Base-by-base conservation (phyloP, 2,329 filamentous ascomycete species). In the Xylariaceae sp. region DNA sequence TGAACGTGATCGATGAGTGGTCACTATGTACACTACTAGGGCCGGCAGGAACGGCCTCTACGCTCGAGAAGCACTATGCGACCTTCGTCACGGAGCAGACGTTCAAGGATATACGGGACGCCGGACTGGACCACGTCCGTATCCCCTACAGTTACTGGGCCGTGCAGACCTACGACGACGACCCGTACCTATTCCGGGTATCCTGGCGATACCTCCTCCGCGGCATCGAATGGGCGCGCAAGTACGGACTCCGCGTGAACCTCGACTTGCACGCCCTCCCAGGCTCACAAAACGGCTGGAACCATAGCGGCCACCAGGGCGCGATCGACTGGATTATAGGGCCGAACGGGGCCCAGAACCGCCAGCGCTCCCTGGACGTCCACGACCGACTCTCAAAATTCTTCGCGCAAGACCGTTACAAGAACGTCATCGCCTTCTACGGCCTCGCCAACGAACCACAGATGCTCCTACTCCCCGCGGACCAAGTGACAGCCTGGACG, bases 131-230 rank as follows among this genome's bases (percentile, higher is more conserved):
- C 71, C 94, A 99, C 72, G 89, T 99, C n/a, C 88, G 94, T 57
- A 97, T 99, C 56, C 92, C 90, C 0, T 97, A 88, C 73, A 90
- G 88, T 8, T 99, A 99, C 78, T 99, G 94, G 94, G 91, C 92
- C 0, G 87, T 97, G 1, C 84, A 86, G 59, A 88, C 87, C 0
- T 97, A 96, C 73, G 86, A 90, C 34, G 86, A 81, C 49, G 94
- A 99, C 70, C 90, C 92, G 1, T 99, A 96, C 70, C 81, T 99
- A 1, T 84, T 89, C 61, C 87, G 92, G 48, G 89, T 91, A 0
- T 88, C 90, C 1, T 99, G 93, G 93, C 84, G 94, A 10, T 99
- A 99, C 70, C 85, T 99, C 1, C 82, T 99, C 8, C 87, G 94
- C 13, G 90, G 82, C 8, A 96, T 99, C 65, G 94, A 99, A 73